phyloP scores from a whole-genome alignment of 768 basidiomycete genomes.

The Pleurotus citrinopileatus region DNA sequence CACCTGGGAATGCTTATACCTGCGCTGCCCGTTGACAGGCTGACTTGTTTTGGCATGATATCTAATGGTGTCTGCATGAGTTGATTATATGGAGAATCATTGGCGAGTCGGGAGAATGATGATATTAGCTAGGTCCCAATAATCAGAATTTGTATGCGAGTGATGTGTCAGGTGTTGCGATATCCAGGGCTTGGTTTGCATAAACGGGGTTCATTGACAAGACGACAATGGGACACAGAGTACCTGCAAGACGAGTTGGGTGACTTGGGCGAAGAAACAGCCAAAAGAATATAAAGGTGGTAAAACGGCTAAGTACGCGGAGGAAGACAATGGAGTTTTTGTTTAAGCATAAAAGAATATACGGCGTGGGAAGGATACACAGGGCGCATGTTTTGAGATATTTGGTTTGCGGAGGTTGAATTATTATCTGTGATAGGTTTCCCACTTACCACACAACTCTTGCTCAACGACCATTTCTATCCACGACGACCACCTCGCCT shows the following conservation, averaged over 20 bases:
- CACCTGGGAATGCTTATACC: too few species aligned
- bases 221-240: background rate
- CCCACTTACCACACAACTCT: background rate
- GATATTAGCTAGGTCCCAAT: background rate
- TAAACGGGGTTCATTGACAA: background rate
- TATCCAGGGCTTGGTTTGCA: too few species aligned
- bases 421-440: slow-evolving; percentile 10
- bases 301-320: too few species aligned
- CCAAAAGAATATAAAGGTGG: too few species aligned
- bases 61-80: background rate
- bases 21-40: too few species aligned
- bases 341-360: slow-evolving; percentile 3
- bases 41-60: too few species aligned
- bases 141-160: too few species aligned
- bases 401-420: slow-evolving; percentile 8
- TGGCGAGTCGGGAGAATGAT: background rate
- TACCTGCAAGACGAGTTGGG: background rate
- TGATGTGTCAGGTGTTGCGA: too few species aligned
- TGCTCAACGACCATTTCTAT: slow-evolving; percentile 5
- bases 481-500: background rate
- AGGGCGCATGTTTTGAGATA: slow-evolving; percentile 1
- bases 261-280: too few species aligned
- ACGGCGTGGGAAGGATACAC: slow-evolving; percentile 4
- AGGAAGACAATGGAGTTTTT: slow-evolving; percentile 6
- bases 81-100: slow-evolving; percentile 1